These are phyloP conservation scores for Biscogniauxia sp. DNA, from an alignment of 2,329 filamentous ascomycete species.

Conservation along the genomic window DNA sequence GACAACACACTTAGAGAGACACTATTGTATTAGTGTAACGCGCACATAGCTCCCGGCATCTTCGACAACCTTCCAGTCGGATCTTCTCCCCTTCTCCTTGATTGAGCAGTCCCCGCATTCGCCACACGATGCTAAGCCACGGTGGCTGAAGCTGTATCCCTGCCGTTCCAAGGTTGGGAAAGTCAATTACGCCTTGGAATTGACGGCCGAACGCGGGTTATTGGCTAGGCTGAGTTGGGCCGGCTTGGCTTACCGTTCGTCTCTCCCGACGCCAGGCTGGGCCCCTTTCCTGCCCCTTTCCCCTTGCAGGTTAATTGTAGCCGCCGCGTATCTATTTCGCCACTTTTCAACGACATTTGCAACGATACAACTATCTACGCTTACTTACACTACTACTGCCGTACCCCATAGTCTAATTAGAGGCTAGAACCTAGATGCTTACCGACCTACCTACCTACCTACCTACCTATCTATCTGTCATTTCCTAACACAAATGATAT, in stretches of 20 bases:
- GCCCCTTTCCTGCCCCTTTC: too few species aligned
- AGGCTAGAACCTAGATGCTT: too few species aligned
- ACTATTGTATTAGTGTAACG: background rate
- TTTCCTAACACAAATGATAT: too few species aligned
- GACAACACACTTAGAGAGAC: background rate
- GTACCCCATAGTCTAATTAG: background rate
- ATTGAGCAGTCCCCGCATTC: background rate
- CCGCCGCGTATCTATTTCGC: slow-evolving; percentile 1
- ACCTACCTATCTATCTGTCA: too few species aligned
- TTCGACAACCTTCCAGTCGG: background rate
- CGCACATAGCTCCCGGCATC: too few species aligned
- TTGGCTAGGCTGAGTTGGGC: too few species aligned
- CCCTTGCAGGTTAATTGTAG: too few species aligned
- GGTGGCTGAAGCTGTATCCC: background rate
- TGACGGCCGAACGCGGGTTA: too few species aligned
- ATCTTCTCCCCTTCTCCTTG: background rate
- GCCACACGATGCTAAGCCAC: background rate
- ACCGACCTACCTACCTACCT: too few species aligned
- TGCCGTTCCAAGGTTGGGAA: background rate
- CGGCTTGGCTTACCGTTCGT: background rate
- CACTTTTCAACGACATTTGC: slow-evolving; percentile 11
- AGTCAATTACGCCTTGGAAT: background rate
- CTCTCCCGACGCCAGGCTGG: background rate
- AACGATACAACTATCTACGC: background rate
- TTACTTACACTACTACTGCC: too few species aligned